Evolutionary conservation across 257 asterid species (phyloP), one percentile per base, ranked within the genome.

Genomic region (Gentiana dahurica): DNA sequence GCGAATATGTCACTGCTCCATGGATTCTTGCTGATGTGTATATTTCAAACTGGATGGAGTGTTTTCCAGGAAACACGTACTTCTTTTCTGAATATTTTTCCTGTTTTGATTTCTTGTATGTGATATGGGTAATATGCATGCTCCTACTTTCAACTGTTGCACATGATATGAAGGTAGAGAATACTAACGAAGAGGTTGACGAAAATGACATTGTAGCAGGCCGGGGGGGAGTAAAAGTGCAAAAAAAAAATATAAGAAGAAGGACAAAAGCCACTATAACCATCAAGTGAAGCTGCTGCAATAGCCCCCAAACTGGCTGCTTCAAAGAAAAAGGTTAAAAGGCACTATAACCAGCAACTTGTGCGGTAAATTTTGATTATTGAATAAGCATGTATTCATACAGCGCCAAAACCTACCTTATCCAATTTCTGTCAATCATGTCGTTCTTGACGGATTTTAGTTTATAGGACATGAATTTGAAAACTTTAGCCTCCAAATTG

Each of bases 311-410:
- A 59, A 65, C 75, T 86, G 43, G 91, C 91, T 43, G 94, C 95
- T 33, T 90, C 95, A 36, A 90, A 86, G 76, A 90, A 90, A 78
- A 86, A 90, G 71, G 97, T 86, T 83, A 90, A 80, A 83, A 90
- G 70, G 64, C 95, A 89, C 66, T 86, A 86, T 74, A 86, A 89
- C 67, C 95, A 89, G 73, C 97, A 89, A 65, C 97, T 88, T 7
- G 68, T 68, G 51, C 77, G 95, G 83, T 84, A 74, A 80, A 65
- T 8, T 24, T 24, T 24, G 24, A 24, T 24, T 24, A 24, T 24
- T 24, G 24, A 24, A 24, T 24, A 24, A 24, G 24, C 24, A 24
- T 24, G 24, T 24, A 24, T 24, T 24, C 24, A 0, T 24, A 24
- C 24, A 24, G 24, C 24, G 24, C 24, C 24, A 24, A 24, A 24